phyloP scores from a whole-genome alignment of 345 rosid genomes.

The Eucalyptus sp. region DNA sequence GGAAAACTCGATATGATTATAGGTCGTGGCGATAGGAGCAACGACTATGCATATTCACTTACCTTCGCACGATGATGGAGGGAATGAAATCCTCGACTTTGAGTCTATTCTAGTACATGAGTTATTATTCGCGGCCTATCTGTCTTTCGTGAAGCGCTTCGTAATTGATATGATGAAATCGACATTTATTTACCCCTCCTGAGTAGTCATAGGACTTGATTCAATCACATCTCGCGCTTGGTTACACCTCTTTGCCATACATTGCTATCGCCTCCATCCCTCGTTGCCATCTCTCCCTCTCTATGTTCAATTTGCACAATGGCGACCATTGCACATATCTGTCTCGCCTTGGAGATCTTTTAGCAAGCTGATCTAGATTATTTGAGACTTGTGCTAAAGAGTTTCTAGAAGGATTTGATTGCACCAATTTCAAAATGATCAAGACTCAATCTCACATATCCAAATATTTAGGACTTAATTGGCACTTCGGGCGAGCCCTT shows the following conservation, averaged over 20 bases:
- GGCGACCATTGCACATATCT: accelerated
- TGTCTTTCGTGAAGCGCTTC: no score
- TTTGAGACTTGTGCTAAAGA: not conserved
- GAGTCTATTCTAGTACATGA: no score
- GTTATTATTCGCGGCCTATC: accelerated
- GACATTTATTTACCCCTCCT: no score
- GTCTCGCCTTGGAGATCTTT: not conserved
- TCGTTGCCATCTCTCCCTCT: not conserved
- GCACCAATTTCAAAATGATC: not conserved
- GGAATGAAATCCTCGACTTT: no score
- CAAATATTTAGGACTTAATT: not conserved
- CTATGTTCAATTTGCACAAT: not conserved
- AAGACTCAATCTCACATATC: accelerated
- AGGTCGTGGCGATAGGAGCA: accelerated
- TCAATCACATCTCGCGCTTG: not conserved
- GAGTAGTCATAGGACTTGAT: no score
- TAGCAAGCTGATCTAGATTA: not conserved
- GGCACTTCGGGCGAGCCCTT: accelerated
- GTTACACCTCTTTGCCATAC: not conserved
- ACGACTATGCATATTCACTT: no score
- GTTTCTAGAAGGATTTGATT: not conserved
- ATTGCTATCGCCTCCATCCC: not conserved
- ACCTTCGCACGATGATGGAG: no score
- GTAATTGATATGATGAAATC: no score
- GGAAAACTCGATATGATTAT: not conserved